phyloP scores from a whole-genome alignment of 2,329 filamentous ascomycete genomes.

The Akanthomyces dipterigenus region DNA sequence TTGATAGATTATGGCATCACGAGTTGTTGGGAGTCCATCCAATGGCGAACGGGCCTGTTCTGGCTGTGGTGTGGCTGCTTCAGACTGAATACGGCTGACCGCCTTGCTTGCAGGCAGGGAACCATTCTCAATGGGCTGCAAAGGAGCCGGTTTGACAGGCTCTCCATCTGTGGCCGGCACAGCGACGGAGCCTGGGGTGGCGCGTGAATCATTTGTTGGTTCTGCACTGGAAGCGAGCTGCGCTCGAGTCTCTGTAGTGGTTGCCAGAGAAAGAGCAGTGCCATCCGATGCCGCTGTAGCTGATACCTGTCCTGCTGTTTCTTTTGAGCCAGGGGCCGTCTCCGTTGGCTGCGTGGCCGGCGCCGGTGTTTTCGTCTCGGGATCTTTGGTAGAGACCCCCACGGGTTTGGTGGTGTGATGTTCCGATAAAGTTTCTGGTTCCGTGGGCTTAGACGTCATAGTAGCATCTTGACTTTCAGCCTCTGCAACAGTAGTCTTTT shows the following conservation, averaged over 20 bases:
- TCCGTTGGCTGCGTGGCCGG: neutral
- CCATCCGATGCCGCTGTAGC: neutral
- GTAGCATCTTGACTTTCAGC: neutral
- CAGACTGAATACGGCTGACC: slow-evolving; percentile 9
- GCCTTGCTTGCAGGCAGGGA: slow-evolving; percentile 5
- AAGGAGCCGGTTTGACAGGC: neutral
- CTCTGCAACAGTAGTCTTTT: neutral
- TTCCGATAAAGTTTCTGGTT: neutral
- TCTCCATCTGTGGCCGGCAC: neutral
- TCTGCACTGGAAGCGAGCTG: neutral
- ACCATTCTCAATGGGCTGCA: neutral
- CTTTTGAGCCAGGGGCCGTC: neutral
- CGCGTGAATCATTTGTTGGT: neutral
- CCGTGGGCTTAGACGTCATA: neutral
- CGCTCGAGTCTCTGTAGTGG: neutral
- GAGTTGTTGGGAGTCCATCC: slow-evolving; percentile 35
- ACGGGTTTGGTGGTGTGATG: neutral
- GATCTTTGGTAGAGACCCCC: neutral
- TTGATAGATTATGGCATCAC: slow-evolving; percentile 52
- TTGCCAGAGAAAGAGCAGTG: neutral
- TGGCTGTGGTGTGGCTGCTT: slow-evolving; percentile 18
- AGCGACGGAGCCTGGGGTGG: neutral
- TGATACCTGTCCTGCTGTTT: neutral
- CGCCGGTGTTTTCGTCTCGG: neutral
- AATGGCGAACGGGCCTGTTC: slow-evolving; percentile 18